Conservation (phyloP, 176 grass and related monocot genomes). For the Paspalum notatum region DNA sequence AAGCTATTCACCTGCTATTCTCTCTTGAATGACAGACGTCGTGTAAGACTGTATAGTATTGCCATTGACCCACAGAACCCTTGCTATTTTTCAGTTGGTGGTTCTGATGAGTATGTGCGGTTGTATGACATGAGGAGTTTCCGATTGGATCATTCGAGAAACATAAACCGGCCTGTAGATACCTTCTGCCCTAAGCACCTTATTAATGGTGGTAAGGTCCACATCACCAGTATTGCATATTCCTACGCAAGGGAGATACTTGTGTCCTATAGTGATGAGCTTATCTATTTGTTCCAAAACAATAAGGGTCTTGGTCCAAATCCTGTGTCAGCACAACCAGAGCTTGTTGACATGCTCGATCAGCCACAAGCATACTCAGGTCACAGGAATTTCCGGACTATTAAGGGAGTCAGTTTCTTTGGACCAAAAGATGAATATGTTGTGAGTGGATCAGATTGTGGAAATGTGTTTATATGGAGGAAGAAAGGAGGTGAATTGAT, state of each 20-base stretch:
- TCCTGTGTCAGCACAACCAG: conserved; percentile 39
- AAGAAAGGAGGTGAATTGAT: conserved; percentile 78
- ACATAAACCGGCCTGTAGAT: conserved; percentile 54
- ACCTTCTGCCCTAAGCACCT: conserved; percentile 78
- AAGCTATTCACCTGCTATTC: conserved; percentile 83
- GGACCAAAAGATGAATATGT: conserved; percentile 83
- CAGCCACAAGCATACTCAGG: conserved; percentile 65
- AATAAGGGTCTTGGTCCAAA: conserved; percentile 66
- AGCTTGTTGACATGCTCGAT: conserved; percentile 42
- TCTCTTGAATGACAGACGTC: conserved; percentile 51
- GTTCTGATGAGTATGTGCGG: conserved; percentile 74
- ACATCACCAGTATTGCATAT: conserved; percentile 75
- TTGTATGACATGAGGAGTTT: conserved; percentile 79
- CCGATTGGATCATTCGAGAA: conserved; percentile 40
- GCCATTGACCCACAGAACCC: conserved; percentile 69
- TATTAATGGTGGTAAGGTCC: conserved; percentile 51
- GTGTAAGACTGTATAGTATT: conserved; percentile 69
- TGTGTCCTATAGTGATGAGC: conserved; percentile 84
- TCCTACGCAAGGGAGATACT: conserved; percentile 72
- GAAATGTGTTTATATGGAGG: conserved; percentile 83
- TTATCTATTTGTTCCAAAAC: conserved; percentile 74
- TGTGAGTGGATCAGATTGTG: conserved; percentile 85
- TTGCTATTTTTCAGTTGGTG: conserved; percentile 71
- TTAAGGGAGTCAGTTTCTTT: conserved; percentile 88
- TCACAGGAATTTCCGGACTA: conserved; percentile 77